These are phyloP conservation scores for Pythium folliculosum DNA, from an alignment of 352 stramenopile species.

Conservation along the genomic window DNA sequence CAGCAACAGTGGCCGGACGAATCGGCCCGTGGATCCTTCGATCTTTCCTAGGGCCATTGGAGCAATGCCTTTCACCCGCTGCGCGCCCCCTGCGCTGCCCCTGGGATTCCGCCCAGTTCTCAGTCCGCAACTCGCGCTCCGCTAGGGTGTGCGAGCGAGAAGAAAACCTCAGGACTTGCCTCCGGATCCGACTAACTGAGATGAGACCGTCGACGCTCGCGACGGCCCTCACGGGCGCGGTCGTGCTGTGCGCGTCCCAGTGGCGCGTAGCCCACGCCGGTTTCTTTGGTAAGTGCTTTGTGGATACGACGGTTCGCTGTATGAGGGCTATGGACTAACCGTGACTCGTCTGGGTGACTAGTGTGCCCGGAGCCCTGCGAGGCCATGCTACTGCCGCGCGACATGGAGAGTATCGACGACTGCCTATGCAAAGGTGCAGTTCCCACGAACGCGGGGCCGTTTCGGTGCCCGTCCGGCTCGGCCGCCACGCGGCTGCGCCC, in stretches of 20 bases:
- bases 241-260: background rate
- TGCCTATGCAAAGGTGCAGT: constrained; percentile 50
- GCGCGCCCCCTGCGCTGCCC: no score
- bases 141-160: no score
- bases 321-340: background rate
- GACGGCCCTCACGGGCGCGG: constrained; percentile 1
- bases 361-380: constrained; percentile 67
- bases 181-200: no score
- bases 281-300: constrained; percentile 13
- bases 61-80: background rate
- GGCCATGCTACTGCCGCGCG: constrained; percentile 75
- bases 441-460: constrained; percentile 22
- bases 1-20: background rate
- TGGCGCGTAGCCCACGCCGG: background rate
- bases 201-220: constrained; percentile 14
- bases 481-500: constrained; percentile 35
- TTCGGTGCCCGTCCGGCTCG: constrained; percentile 41
- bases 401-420: constrained; percentile 82
- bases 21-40: constrained; percentile 17
- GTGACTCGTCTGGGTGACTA: constrained; percentile 5
- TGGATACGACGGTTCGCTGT: no score
- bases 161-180: no score
- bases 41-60: constrained; percentile 6
- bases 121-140: background rate
- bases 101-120: no score